phyloP scores from a whole-genome alignment of 202 grass and related monocot genomes.

The Zoysia matrella region DNA sequence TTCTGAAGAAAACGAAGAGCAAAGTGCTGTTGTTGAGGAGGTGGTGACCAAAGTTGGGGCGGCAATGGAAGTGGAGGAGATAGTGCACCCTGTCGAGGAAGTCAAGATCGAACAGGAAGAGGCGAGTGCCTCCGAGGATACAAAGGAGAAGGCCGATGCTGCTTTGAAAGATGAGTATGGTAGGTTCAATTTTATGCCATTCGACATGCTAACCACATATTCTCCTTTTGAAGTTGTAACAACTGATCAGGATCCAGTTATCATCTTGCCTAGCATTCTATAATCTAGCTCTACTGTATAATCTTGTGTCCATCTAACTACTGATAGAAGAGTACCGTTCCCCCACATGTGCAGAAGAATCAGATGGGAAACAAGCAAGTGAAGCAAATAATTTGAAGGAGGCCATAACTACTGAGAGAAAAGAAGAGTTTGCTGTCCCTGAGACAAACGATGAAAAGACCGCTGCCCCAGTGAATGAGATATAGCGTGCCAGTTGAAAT shows the following conservation, averaged over 20 bases:
- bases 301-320: neutral
- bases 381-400: slow-evolving; percentile 43
- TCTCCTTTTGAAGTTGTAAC: neutral
- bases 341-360: slow-evolving; percentile 42
- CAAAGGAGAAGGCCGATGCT: slow-evolving; percentile 26
- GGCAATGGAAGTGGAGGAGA: slow-evolving; percentile 18
- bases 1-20: slow-evolving; percentile 25
- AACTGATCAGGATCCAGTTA: neutral
- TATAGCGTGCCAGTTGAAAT: slow-evolving; percentile 17
- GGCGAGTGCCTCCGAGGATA: slow-evolving; percentile 37
- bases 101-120: slow-evolving; percentile 31
- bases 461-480: slow-evolving; percentile 16
- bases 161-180: slow-evolving; percentile 37
- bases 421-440: neutral
- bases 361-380: slow-evolving; percentile 32
- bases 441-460: slow-evolving; percentile 32
- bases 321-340: neutral
- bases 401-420: slow-evolving; percentile 31
- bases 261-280: neutral
- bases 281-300: neutral
- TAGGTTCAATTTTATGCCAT: slow-evolving; percentile 30
- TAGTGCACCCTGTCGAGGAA: slow-evolving; percentile 15
- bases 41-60: slow-evolving; percentile 11
- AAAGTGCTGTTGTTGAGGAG: slow-evolving; percentile 18
- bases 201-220: neutral